Evolutionary conservation across 225 moss, liverwort and hornwort genomes (phyloP).

Genomic region (Anthoceros angustus): DNA sequence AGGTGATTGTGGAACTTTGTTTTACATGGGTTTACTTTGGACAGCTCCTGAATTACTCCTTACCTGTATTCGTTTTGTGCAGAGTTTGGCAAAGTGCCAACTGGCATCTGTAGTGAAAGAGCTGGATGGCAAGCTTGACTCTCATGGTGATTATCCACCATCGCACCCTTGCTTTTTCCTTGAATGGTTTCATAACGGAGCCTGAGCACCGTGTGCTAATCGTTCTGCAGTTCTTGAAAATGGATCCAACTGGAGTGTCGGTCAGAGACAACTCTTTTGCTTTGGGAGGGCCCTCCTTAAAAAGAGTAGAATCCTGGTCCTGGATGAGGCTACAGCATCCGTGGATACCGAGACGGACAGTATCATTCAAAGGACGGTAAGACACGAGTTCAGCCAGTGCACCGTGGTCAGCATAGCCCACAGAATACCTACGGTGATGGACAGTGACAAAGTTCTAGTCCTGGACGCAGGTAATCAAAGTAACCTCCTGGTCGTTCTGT

Average conservation of each 20-base stretch:
- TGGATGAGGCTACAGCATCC: conserved; percentile 89
- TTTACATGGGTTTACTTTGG: no score
- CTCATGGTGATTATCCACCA: conserved; percentile 8
- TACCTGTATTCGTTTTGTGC: conserved; percentile 4
- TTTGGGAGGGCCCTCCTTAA: conserved; percentile 63
- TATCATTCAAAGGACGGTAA: conserved; percentile 14
- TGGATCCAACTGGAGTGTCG: conserved; percentile 87
- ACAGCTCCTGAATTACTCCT: no score
- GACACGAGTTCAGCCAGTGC: conserved; percentile 8
- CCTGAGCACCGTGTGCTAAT: no score
- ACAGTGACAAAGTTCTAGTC: conserved; percentile 21
- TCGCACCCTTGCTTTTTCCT: background rate
- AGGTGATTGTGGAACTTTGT: conserved; percentile 18
- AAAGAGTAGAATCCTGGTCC: conserved; percentile 49
- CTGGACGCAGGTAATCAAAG: conserved; percentile 10
- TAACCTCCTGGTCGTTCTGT: background rate
- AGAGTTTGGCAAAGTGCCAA: conserved; percentile 53
- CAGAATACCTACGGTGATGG: conserved; percentile 23
- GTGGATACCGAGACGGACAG: conserved; percentile 51
- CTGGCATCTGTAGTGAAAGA: conserved; percentile 17
- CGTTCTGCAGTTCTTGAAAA: conserved; percentile 33
- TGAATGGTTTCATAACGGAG: conserved; percentile 9
- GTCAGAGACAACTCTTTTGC: conserved; percentile 84
- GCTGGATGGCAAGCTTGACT: conserved; percentile 14
- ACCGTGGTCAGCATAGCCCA: conserved; percentile 27